Evolutionary conservation across 139 green algal genomes (phyloP).

Genomic region (Zygnema circumcarinatum): DNA sequence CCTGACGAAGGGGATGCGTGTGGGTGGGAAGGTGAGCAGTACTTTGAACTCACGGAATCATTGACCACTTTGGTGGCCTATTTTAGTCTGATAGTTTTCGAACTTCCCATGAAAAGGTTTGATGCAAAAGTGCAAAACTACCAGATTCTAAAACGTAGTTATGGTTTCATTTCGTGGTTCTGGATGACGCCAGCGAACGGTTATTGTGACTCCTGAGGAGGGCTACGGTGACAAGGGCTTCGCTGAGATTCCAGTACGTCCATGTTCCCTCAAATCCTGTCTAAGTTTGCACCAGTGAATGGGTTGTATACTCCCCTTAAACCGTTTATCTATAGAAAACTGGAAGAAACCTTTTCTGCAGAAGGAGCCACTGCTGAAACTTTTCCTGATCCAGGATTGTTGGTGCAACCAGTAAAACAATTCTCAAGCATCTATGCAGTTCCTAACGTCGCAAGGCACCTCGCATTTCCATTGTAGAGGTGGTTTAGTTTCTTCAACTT

Average conservation of each 20-base stretch:
- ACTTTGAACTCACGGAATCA: not conserved
- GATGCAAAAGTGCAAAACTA: too few species aligned
- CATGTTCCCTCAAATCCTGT: not conserved
- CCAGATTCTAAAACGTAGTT: too few species aligned
- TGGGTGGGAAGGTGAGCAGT: slow-evolving; percentile 79
- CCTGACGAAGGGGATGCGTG: slow-evolving; percentile 85
- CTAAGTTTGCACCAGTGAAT: not conserved
- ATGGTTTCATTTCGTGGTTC: too few species aligned
- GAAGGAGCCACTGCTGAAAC: not conserved
- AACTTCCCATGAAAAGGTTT: too few species aligned
- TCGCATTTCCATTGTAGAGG: not conserved
- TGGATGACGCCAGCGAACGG: slow-evolving; percentile 73
- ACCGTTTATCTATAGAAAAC: not conserved
- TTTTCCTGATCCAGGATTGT: not conserved
- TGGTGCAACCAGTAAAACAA: not conserved
- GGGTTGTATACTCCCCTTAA: not conserved
- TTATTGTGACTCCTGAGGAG: slow-evolving; percentile 67
- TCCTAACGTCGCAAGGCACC: too few species aligned
- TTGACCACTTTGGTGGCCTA: not conserved
- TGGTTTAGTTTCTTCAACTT: not conserved
- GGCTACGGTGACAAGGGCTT: slow-evolving; percentile 75
- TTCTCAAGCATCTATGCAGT: too few species aligned
- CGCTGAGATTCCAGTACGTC: slow-evolving; percentile 71
- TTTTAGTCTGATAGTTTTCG: too few species aligned
- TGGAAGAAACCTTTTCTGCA: not conserved